Evolutionary conservation across 1,284 basidiomycete genomes (phyloP), one percentile per base, ranked within the genome.

Genomic region (Malassezia caprae): DNA sequence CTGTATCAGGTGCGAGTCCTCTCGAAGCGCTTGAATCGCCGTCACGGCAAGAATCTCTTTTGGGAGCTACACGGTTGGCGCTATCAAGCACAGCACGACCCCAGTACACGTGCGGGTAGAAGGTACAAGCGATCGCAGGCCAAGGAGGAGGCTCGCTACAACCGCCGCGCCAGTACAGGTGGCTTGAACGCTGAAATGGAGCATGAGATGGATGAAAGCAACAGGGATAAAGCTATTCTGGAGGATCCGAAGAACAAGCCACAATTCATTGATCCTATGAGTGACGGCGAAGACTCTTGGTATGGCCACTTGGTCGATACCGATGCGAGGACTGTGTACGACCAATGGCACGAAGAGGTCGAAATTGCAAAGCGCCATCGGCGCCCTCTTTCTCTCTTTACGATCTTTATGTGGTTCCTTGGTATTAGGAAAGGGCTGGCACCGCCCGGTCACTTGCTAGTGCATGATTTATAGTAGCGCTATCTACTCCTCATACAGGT

Each of bases 11-110:
- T 27, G 13, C 23, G 30, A 5, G 46, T 48, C 4, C 31, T 48
- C n/a, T 48, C 46, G 7, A 48, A 39, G 24, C 32, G 34, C 8
- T 27, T 48, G n/a, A 31, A 23, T 8, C 11, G 34, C 15, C 32
- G 19, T 8, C 32, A 31, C 11, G 21, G 24, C 15, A 42, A 44
- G 3, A 12, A 39, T 23, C 21, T 56, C 17, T 51, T 56, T 19
- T 56, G 54, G 54, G 54, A 56, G 30, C 26, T 56, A n/a, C 24
- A 26, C 19, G 54, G 54, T 26, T 56, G 54, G 54, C 26, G n/a
- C 6, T 21, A 51, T n/a, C 35, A 51, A 12, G 54, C 48, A 8
- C 32, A 51, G 48, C 26, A 24, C 15, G 43, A 47, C 13, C 54
- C 43, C 8, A 30, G 12, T 4, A 41, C 54, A 4, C 42, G 41